Evolutionary conservation across 176 grass and related monocot species (phyloP), one percentile per base, ranked within the genome.

Genomic region (Aechmea fasciata): DNA sequence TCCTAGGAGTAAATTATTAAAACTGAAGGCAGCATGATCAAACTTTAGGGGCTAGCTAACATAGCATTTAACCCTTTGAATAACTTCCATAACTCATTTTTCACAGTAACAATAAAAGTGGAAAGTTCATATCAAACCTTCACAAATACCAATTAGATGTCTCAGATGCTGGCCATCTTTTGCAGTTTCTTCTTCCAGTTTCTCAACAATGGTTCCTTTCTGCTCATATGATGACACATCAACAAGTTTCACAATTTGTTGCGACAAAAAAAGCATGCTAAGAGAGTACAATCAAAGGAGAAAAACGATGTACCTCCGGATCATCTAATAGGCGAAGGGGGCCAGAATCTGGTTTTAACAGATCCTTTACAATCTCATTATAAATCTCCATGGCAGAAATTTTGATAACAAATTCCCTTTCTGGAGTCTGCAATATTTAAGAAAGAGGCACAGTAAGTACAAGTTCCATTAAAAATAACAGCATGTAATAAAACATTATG

Each of bases 121-220:
- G 69, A 51, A 61, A 18, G 55, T n/a, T 54, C 50, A 11, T 69
- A 63, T 18, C 59, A 63, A 41, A 90, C 91, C 91, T 90, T 96
- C 91, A 70, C 91, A 96, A 70, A 90, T 93, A 66, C 77, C 73
- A 80, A 99, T 93, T 79, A 99, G 55, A 80, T 88, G 84, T 77
- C 82, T 87, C 15, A 99, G 67, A 81, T 99, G 94, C 75, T 90
- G 84, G 49, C 72, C 80, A 59, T 93, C 82, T 67, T 82, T 87
- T 10, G 75, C 90, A 50, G 77, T 83, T 82, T 99, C 84, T 81
- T 99, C 94, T 51, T 85, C 90, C 75, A 99, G 69, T 67, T 90
- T 99, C 70, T 99, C 94, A 28, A 99, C 87, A 12, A 90, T 93
- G 15, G 87, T 92, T 85, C 94, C 94, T 84, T 90, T 99, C 94